Conservation (phyloP, 176 grass and related monocot species). For the Carex littledalei region DNA sequence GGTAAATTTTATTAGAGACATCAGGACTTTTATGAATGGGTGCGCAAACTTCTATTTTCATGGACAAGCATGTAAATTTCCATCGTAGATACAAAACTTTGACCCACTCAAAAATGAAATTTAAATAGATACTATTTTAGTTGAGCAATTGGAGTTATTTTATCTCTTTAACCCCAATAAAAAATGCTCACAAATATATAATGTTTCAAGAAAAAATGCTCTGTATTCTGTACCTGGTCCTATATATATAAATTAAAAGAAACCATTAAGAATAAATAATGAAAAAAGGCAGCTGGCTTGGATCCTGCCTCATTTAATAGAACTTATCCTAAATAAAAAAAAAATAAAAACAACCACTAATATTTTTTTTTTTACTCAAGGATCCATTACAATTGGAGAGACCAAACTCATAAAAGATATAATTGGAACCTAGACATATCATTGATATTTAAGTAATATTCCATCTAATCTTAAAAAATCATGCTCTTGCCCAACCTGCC, state of each 20-base stretch:
- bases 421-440: neutral
- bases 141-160: neutral
- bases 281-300: neutral
- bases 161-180: neutral
- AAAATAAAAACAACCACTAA: neutral
- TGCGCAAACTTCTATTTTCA: too few relatives aligned
- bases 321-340: neutral
- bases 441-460: neutral
- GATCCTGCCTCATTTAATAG: neutral
- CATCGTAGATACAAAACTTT: neutral
- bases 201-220: neutral
- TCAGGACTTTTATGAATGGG: too few relatives aligned
- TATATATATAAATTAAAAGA: neutral
- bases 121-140: neutral
- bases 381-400: neutral
- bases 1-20: too few relatives aligned
- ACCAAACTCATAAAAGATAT: neutral
- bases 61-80: too few relatives aligned
- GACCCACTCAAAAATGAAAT: neutral
- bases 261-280: neutral
- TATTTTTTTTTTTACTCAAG: neutral
- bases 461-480: neutral
- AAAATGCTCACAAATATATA: neutral
- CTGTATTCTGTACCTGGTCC: neutral
- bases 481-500: neutral